A percentile compares a stretch with the other conserved stretches of the same genome.
These are phyloP conservation scores for Globisporangium paroecandrum DNA, from an alignment of 352 stramenopile species.

Conservation along the genomic window DNA sequence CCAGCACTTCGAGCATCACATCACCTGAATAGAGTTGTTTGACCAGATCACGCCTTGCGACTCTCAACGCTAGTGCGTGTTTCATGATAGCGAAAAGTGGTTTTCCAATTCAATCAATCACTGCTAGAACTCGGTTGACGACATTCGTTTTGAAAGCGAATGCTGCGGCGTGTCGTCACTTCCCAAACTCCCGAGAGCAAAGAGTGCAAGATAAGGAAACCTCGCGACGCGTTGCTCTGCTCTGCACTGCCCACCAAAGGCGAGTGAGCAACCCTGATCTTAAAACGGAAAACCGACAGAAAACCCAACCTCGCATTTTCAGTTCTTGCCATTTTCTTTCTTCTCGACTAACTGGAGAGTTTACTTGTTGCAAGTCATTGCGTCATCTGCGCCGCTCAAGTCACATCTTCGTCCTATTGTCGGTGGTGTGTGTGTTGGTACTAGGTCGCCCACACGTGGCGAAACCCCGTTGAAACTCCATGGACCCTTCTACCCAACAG, in stretches of 20 bases:
- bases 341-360: not conserved
- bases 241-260: no score
- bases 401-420: not conserved
- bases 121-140: not conserved
- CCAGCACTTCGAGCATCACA: not conserved
- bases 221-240: no score
- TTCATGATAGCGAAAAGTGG: not conserved
- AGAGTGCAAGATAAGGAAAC: not conserved
- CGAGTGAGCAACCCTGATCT: not conserved
- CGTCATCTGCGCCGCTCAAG: not conserved
- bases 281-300: not conserved
- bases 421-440: not conserved
- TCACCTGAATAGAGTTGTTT: not conserved
- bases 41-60: not conserved
- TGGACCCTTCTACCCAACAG: not conserved
- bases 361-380: not conserved
- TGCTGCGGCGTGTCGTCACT: not conserved
- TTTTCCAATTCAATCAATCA: not conserved
- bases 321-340: not conserved
- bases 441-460: no score
- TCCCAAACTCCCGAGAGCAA: not conserved
- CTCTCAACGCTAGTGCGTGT: not conserved
- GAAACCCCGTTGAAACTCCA: not conserved
- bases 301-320: not conserved
- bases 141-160: not conserved